Conservation (phyloP, 2,329 filamentous ascomycete species). For the Fusarium incarnatum region DNA sequence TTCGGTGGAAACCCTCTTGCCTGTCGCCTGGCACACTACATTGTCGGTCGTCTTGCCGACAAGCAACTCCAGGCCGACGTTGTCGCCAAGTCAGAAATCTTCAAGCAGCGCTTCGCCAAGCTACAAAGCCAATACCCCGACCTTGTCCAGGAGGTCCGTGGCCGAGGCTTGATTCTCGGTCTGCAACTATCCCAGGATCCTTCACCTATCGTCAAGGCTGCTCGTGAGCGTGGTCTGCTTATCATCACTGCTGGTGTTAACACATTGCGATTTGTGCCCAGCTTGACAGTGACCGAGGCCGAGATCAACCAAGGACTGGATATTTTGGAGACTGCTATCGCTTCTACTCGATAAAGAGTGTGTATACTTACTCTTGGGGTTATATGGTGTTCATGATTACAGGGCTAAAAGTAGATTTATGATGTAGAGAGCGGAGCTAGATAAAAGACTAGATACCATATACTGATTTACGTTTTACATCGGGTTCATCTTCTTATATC, state of each 20-base stretch:
- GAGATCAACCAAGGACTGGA: constrained; percentile 83
- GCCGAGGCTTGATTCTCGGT: constrained; percentile 86
- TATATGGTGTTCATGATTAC: constrained; percentile 1
- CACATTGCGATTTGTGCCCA: constrained; percentile 91
- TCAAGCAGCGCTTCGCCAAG: constrained; percentile 61
- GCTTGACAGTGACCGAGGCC: constrained; percentile 80
- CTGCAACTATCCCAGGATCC: constrained; percentile 83
- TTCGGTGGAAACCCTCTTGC: constrained; percentile 94
- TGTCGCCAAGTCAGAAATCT: constrained; percentile 69
- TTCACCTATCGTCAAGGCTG: constrained; percentile 81
- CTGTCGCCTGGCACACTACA: constrained; percentile 85
- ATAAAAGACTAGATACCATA: constrained; percentile 36
- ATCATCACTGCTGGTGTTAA: constrained; percentile 95
- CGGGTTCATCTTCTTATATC: not conserved
- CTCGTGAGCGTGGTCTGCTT: constrained; percentile 86
- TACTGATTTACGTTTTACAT: constrained; percentile 19
- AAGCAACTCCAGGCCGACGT: constrained; percentile 77
- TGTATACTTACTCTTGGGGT: not conserved
- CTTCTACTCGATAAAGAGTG: constrained; percentile 52
- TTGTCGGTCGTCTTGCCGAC: constrained; percentile 81
- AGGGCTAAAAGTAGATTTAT: constrained; percentile 16
- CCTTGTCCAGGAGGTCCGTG: constrained; percentile 81
- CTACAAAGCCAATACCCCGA: constrained; percentile 68
- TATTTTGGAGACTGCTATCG: constrained; percentile 78
- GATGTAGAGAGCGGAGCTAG: constrained; percentile 26